Evolutionary conservation across 768 basidiomycete species (phyloP).

Genomic region (Mycena alexandri): DNA sequence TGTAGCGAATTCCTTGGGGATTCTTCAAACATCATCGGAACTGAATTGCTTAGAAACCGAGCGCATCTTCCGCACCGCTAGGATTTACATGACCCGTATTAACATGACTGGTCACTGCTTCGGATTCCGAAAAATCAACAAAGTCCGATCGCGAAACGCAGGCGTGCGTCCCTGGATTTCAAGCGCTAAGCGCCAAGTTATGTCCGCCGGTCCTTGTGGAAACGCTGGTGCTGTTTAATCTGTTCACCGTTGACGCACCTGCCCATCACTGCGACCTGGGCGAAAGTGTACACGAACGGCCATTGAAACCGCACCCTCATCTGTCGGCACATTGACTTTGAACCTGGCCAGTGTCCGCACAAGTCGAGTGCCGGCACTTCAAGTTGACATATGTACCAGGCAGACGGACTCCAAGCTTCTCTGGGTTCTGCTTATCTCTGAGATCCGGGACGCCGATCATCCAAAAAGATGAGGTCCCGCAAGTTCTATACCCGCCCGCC

Average conservation of each 20-base stretch:
- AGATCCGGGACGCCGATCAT: constrained; percentile 10
- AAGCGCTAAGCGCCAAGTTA: background rate
- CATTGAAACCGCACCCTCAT: too few species aligned
- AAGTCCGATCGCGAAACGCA: background rate
- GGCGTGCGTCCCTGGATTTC: constrained; percentile 2
- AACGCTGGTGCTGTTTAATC: constrained; percentile 2
- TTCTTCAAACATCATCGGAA: background rate
- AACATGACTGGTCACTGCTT: background rate
- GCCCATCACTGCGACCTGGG: background rate
- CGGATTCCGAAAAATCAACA: background rate
- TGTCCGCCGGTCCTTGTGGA: constrained; percentile 20
- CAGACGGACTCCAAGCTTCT: constrained; percentile 1
- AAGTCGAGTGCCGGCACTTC: too few species aligned
- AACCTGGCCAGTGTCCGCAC: background rate
- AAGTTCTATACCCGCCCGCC: background rate
- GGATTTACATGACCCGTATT: too few species aligned
- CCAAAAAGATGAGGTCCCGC: background rate
- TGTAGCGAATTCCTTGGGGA: background rate
- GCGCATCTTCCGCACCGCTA: background rate
- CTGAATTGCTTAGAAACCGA: background rate
- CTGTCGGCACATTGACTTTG: too few species aligned
- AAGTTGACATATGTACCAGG: background rate
- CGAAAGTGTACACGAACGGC: background rate
- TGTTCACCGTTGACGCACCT: constrained; percentile 15
- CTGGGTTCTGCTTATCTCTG: constrained; percentile 11